Percentiles rank a stretch among this genome's conserved stretches.
Conservation (phyloP, 805 yeast genomes). For the Candida golubevii region DNA sequence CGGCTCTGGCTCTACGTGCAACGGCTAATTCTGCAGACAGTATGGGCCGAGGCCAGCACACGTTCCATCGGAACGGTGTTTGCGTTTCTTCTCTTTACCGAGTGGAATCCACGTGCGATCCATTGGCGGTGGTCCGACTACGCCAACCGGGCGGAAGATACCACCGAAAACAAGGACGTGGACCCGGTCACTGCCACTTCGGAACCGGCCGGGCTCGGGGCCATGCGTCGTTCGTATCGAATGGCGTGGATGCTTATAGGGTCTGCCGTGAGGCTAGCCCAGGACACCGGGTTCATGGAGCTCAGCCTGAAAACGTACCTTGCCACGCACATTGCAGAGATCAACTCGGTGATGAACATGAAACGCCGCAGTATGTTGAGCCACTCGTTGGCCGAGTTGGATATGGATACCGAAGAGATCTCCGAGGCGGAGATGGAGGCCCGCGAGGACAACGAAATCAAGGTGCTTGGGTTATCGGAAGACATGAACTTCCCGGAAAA, state of each 20-base stretch:
- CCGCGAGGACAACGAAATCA: conserved; percentile 24
- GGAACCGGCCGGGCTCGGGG: conserved; percentile 68
- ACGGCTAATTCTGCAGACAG: conserved; percentile 73
- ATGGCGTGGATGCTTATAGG: conserved; percentile 96
- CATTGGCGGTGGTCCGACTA: conserved; percentile 87
- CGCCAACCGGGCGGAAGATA: conserved; percentile 57
- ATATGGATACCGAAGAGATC: conserved; percentile 44
- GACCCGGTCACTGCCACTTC: conserved; percentile 16
- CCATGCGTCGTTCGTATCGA: conserved; percentile 80
- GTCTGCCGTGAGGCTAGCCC: conserved; percentile 79
- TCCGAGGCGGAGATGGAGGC: conserved; percentile 31
- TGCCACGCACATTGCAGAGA: conserved; percentile 83
- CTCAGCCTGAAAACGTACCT: conserved; percentile 67
- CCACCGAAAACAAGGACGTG: conserved; percentile 7
- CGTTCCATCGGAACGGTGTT: conserved; percentile 82
- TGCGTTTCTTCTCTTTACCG: conserved; percentile 80
- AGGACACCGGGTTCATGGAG: conserved; percentile 78
- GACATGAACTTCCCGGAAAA: conserved; percentile 8
- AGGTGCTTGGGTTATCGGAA: conserved; percentile 25
- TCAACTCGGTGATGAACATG: conserved; percentile 74
- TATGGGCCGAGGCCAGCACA: conserved; percentile 92
- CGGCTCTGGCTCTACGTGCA: conserved; percentile 83
- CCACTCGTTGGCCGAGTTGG: conserved; percentile 65
- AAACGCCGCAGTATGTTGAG: conserved; percentile 76
- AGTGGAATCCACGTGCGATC: conserved; percentile 94